phyloP scores from a whole-genome alignment of 139 green algal genomes.

The Micromonas commoda region DNA sequence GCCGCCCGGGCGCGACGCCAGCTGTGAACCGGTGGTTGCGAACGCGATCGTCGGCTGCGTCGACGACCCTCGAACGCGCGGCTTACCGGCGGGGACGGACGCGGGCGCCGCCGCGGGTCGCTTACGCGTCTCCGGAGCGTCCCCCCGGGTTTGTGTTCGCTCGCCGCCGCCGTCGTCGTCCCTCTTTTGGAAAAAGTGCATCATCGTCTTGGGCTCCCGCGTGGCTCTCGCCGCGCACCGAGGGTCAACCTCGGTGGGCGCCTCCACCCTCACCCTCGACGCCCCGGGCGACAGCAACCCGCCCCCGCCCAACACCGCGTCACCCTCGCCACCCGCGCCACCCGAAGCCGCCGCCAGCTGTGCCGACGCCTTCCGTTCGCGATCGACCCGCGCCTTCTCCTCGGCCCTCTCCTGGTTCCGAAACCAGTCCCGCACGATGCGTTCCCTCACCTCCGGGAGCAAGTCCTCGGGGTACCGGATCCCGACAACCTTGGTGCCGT shows the following conservation, averaged over 20 bases:
- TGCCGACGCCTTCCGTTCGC: neutral
- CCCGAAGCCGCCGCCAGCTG: neutral
- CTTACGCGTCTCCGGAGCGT: too few relatives aligned
- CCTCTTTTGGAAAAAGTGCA: neutral
- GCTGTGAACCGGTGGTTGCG: neutral
- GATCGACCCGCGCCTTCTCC: neutral
- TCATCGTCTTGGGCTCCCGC: neutral
- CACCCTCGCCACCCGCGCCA: neutral
- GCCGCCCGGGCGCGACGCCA: too few relatives aligned
- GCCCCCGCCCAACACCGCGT: neutral
- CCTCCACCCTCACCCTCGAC: neutral
- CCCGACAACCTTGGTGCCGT: conserved; percentile 9
- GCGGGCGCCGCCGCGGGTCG: too few relatives aligned
- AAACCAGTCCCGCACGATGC: neutral
- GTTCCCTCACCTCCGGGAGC: neutral
- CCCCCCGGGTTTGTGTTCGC: too few relatives aligned
- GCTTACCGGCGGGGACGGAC: too few relatives aligned
- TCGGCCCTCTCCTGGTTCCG: neutral
- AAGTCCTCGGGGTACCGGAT: conserved; percentile 24
- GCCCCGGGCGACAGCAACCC: neutral
- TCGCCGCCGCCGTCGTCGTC: neutral
- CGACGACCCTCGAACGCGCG: too few relatives aligned
- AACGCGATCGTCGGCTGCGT: too few relatives aligned
- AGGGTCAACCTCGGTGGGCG: neutral
- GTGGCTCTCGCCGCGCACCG: neutral